These are phyloP conservation scores for Talaromyces liani DNA, from an alignment of 495 filamentous ascomycete genomes.

Conservation along the genomic window DNA sequence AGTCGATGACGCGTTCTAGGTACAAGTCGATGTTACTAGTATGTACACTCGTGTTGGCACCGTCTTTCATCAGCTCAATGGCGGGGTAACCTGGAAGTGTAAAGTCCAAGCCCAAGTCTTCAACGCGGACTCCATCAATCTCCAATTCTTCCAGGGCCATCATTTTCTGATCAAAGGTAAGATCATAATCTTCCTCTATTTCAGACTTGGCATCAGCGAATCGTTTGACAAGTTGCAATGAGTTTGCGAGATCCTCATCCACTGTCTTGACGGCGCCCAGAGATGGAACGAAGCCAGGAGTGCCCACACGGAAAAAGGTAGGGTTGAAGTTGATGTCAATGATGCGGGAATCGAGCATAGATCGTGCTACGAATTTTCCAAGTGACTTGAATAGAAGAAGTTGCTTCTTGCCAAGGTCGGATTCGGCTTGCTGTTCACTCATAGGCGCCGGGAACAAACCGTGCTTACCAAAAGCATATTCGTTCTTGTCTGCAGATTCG, in stretches of 20 bases:
- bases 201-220: constrained; percentile 76
- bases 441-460: constrained; percentile 93
- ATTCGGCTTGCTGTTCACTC: constrained; percentile 65
- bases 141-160: constrained; percentile 57
- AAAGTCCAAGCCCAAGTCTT: constrained; percentile 88
- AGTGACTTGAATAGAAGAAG: constrained; percentile 87
- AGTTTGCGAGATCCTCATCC: constrained; percentile 77
- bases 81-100: constrained; percentile 87
- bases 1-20: constrained; percentile 82
- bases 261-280: constrained; percentile 89
- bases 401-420: constrained; percentile 72
- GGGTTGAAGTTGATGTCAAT: constrained; percentile 98
- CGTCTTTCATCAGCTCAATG: constrained; percentile 75
- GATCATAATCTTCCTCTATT: constrained; percentile 59
- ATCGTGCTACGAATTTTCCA: constrained; percentile 94
- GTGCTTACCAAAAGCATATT: constrained; percentile 78
- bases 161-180: constrained; percentile 62
- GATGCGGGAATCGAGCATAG: constrained; percentile 97
- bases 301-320: constrained; percentile 88
- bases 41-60: constrained; percentile 64
- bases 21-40: constrained; percentile 87
- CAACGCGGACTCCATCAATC: constrained; percentile 67
- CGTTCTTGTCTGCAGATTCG: constrained; percentile 64
- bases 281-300: constrained; percentile 68
- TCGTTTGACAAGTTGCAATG: constrained; percentile 79